Percentiles rank a stretch among this genome's conserved stretches.
These are phyloP conservation scores for Brassica balearica DNA, from an alignment of 441 rosid species.

Conservation along the genomic window DNA sequence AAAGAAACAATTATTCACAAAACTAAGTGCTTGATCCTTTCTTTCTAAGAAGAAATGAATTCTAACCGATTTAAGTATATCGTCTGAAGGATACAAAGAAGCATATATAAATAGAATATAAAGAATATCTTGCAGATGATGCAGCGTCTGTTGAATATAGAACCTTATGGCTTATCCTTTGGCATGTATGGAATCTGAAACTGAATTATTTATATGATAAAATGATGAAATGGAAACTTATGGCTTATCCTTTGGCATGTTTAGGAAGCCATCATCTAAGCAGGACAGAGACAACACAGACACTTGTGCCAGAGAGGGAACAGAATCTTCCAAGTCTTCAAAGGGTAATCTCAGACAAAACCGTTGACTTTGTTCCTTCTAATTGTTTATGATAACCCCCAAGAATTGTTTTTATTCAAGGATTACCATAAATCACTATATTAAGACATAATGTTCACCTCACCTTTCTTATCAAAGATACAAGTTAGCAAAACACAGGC, in stretches of 20 bases:
- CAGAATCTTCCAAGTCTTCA: conserved; percentile 46
- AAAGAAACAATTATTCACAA: neutral
- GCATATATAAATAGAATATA: neutral
- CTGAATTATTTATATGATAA: conserved; percentile 25
- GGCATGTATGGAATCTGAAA: conserved; percentile 32
- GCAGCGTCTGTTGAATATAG: conserved; percentile 17
- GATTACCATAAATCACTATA: conserved; percentile 38
- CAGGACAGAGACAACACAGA: conserved; percentile 29
- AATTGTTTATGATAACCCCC: conserved; percentile 24
- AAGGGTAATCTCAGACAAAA: conserved; percentile 45
- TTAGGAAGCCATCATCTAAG: conserved; percentile 38
- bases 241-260: conserved; percentile 40
- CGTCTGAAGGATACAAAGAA: neutral
- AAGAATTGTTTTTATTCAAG: conserved; percentile 1
- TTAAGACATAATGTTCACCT: conserved; percentile 33
- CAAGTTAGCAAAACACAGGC: conserved; percentile 37
- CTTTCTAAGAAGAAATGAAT: neutral
- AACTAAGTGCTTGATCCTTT: neutral
- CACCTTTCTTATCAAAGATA: conserved; percentile 37
- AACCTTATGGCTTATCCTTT: neutral
- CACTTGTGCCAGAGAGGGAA: conserved; percentile 47
- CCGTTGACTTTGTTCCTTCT: conserved; percentile 36
- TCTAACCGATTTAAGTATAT: neutral
- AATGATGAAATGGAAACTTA: conserved; percentile 22
- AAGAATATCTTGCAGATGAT: conserved; percentile 14